phyloP scores from a whole-genome alignment of 2,329 filamentous ascomycete genomes.

The Plenodomus tracheiphilus region DNA sequence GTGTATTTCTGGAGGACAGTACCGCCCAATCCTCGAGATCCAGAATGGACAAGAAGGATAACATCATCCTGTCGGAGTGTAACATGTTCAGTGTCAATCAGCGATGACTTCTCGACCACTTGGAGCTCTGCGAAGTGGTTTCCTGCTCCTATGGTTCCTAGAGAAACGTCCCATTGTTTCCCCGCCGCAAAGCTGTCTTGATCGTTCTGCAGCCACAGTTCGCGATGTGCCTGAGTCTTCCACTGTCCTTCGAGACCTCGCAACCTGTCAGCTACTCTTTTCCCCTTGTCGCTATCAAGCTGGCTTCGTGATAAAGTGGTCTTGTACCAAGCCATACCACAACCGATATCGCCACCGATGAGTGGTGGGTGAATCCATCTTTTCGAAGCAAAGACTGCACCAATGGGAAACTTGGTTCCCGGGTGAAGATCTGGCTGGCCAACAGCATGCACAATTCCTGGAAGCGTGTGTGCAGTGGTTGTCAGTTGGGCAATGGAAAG shows the following conservation, averaged over 20 bases:
- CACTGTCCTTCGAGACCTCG: conserved; percentile 43
- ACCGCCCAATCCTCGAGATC: conserved; percentile 42
- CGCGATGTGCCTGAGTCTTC: conserved; percentile 26
- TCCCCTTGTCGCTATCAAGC: conserved; percentile 39
- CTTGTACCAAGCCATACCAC: conserved; percentile 47
- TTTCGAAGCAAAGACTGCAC: conserved; percentile 40
- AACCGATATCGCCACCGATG: conserved; percentile 46
- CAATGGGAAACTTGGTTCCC: conserved; percentile 45
- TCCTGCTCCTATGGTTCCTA: conserved; percentile 46
- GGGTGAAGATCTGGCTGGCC: conserved; percentile 45
- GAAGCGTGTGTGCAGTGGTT: conserved; percentile 35
- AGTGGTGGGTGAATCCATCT: conserved; percentile 45
- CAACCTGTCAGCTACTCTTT: conserved; percentile 42
- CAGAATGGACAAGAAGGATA: conserved; percentile 44
- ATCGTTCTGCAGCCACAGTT: conserved; percentile 33
- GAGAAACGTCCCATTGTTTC: conserved; percentile 33
- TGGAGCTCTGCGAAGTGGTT: conserved; percentile 48
- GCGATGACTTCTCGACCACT: conserved; percentile 36
- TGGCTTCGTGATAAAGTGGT: conserved; percentile 34
- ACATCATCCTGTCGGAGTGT: conserved; percentile 35
- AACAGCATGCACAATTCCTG: conserved; percentile 40
- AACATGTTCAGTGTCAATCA: conserved; percentile 3
- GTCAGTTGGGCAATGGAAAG: conserved; percentile 36
- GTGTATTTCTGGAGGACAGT: conserved; percentile 39
- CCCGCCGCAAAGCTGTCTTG: conserved; percentile 28